A percentile compares a stretch with the other conserved stretches of the same genome.
These are phyloP conservation scores for Odonthalia washingtoniensis DNA, from an alignment of 31 red algal genomes.

Conservation along the genomic window DNA sequence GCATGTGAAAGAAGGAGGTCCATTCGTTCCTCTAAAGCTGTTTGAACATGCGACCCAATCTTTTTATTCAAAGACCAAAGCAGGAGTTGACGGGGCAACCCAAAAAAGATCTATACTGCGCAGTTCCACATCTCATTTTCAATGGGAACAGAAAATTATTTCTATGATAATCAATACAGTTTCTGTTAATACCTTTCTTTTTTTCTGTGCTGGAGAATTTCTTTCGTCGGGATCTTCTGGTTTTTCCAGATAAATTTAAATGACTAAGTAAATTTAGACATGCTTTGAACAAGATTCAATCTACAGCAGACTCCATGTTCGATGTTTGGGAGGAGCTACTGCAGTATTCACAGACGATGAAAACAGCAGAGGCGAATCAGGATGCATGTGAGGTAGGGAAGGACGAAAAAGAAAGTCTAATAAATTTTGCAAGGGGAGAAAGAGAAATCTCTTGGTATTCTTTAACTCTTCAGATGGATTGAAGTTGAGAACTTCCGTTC, in stretches of 20 bases:
- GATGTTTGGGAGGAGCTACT: slow-evolving; percentile 37
- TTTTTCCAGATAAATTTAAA: slow-evolving; percentile 25
- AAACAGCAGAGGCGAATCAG: not conserved
- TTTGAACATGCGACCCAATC: too few species aligned
- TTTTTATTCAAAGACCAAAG: too few species aligned
- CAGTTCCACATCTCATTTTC: slow-evolving; percentile 48
- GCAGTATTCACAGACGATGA: slow-evolving; percentile 19
- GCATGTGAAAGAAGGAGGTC: too few species aligned
- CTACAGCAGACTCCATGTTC: slow-evolving; percentile 53
- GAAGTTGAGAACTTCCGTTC: too few species aligned
- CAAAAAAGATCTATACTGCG: slow-evolving; percentile 31
- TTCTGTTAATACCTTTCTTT: slow-evolving; percentile 34
- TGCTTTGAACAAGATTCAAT: slow-evolving; percentile 45
- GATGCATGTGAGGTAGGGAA: too few species aligned
- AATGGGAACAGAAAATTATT: slow-evolving; percentile 58
- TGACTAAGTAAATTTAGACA: slow-evolving; percentile 27
- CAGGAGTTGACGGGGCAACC: slow-evolving; percentile 45
- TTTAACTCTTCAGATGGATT: too few species aligned
- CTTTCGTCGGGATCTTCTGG: slow-evolving; percentile 45
- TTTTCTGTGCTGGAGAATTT: slow-evolving; percentile 47
- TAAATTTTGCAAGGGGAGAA: too few species aligned
- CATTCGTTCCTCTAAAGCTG: too few species aligned
- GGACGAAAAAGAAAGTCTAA: too few species aligned
- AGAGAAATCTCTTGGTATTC: too few species aligned
- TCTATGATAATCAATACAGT: slow-evolving; percentile 42